Evolutionary conservation across 257 asterid species (phyloP), one percentile per base, ranked within the genome.

Genomic region (Dorcoceras hygrometricum): DNA sequence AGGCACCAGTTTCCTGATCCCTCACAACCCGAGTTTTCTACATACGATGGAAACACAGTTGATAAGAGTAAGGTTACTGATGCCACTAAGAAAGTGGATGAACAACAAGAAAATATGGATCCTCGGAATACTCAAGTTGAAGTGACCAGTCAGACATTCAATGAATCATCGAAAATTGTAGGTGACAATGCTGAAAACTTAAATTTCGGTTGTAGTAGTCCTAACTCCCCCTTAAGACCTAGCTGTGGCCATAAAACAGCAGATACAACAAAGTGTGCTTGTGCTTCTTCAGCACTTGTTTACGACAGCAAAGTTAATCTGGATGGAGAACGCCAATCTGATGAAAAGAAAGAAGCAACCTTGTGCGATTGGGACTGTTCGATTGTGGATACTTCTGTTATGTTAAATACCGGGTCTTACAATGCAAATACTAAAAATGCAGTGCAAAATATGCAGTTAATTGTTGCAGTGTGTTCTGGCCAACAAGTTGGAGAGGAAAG

Each of bases 21-120:
- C 66, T 82, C 92, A 50, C 90, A 79, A 63, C 94, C 97, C 4
- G 97, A 93, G 78, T 93, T 90, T 70, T 76, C 92, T 66, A 78
- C 87, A 20, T 89, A 81, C 71, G 68, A 59, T 57, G 82, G 70
- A 53, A 76, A 46, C 29, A 75, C 56, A 69, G 73, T 54, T 67
- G 71, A 76, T 66, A 62, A 46, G 46, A 71, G 53, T 63, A 81
- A 75, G 51, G 64, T 34, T 39, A 0, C 23, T 23, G 80, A 73
- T 3, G 75, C 20, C 60, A 23, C 71, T 2, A 34, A 55, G 71
- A 69, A 73, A 56, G 48, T 68, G 46, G 74, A 57, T 22, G 76
- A 72, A 69, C 78, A 80, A 50, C 74, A 76, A 75, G 89, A 83
- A 70, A 79, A 76, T 73, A 62, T 77, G 32, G 76, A 82, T 72